Evolutionary conservation across 345 rosid species (phyloP).

Genomic region (Lepidium aucheri): DNA sequence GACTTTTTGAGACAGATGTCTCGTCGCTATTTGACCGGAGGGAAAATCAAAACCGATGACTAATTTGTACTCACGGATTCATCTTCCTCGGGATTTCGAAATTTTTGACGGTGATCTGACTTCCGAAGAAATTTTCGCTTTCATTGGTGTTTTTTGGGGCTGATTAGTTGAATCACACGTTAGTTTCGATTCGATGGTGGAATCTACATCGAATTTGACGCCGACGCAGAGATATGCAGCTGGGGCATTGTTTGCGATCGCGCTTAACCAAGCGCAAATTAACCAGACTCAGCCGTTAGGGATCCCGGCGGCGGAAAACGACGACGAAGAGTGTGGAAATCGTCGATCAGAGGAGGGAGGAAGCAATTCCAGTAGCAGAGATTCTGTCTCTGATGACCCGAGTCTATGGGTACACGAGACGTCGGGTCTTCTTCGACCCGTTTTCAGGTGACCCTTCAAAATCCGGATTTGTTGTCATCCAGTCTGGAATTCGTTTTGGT

Average conservation of each 20-base stretch:
- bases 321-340: conserved; percentile 5
- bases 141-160: neutral
- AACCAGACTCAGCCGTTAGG: conserved; percentile 74
- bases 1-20: conserved; percentile 3
- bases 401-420: conserved; percentile 74
- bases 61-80: conserved; percentile 2
- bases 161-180: neutral
- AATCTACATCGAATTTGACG: conserved; percentile 40
- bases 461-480: neutral
- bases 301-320: conserved; percentile 22
- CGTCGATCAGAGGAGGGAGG: conserved; percentile 31
- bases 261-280: conserved; percentile 83
- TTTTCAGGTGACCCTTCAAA: conserved; percentile 50
- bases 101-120: conserved; percentile 22
- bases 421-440: conserved; percentile 72
- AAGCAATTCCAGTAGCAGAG: conserved; percentile 52
- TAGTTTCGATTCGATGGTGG: conserved; percentile 3
- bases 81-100: conserved; percentile 8
- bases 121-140: neutral
- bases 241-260: conserved; percentile 69
- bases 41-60: neutral
- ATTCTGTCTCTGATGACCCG: conserved; percentile 76
- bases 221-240: conserved; percentile 74
- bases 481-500: neutral
- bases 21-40: neutral